Evolutionary conservation across 495 filamentous ascomycete species (phyloP).

Genomic region (Penicillium psychrofluorescens): DNA sequence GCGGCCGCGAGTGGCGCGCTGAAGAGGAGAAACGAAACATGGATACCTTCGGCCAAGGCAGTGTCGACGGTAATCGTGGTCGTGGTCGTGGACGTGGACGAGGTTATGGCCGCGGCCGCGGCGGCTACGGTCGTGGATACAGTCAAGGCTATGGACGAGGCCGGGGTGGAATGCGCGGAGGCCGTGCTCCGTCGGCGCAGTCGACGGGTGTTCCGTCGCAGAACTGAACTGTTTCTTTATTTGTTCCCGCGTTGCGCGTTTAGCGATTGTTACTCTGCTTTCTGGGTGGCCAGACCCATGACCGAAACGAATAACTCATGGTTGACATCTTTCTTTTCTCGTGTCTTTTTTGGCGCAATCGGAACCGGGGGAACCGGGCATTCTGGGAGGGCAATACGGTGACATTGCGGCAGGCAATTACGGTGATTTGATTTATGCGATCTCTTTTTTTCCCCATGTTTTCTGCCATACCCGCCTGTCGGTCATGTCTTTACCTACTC

Average conservation of each 20-base stretch:
- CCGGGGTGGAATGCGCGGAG: constrained; percentile 29
- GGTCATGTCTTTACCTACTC: too few species aligned
- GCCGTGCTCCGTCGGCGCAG: constrained; percentile 27
- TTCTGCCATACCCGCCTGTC: not conserved
- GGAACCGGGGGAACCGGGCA: constrained; percentile 18
- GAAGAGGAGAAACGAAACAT: constrained; percentile 94
- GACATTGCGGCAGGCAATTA: constrained; percentile 9
- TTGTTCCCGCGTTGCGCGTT: constrained; percentile 2
- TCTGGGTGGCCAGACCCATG: constrained; percentile 13
- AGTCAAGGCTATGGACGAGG: constrained; percentile 21
- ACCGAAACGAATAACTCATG: constrained; percentile 19
- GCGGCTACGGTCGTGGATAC: constrained; percentile 50
- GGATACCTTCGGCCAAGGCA: constrained; percentile 97
- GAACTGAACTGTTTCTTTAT: constrained; percentile 15
- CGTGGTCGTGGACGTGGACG: constrained; percentile 62
- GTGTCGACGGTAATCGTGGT: constrained; percentile 81
- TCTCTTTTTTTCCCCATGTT: constrained; percentile 6
- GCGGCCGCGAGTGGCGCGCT: constrained; percentile 84
- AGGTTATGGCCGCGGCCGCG: constrained; percentile 46
- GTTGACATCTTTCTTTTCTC: constrained; percentile 17
- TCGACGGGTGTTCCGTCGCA: constrained; percentile 37
- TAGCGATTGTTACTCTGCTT: constrained; percentile 11
- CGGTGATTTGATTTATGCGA: constrained; percentile 8
- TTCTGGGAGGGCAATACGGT: constrained; percentile 17
- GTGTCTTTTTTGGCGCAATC: constrained; percentile 23